Percentiles rank a stretch among this genome's conserved stretches.
Evolutionary conservation across 2,329 filamentous ascomycete species (phyloP).

Genomic region (Claviceps purpurea): DNA sequence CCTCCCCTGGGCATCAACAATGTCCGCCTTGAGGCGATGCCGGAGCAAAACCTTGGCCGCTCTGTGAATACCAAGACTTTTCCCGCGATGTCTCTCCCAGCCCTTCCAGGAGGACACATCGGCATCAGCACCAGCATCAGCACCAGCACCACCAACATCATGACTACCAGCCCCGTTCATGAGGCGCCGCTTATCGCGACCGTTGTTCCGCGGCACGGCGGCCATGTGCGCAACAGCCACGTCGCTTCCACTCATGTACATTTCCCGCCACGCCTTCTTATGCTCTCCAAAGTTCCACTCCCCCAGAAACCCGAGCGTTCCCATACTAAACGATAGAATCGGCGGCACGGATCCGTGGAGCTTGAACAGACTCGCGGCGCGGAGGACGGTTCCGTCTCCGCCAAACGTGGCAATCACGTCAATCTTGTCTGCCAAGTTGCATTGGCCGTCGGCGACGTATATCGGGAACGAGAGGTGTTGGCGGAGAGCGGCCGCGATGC

Average conservation of each 20-base stretch:
- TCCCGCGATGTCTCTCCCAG: slow-evolving; percentile 66
- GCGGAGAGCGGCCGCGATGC: slow-evolving; percentile 60
- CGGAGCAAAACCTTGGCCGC: slow-evolving; percentile 73
- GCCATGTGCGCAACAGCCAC: slow-evolving; percentile 32
- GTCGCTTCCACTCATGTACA: slow-evolving; percentile 64
- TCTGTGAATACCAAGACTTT: slow-evolving; percentile 63
- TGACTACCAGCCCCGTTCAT: background rate
- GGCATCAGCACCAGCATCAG: slow-evolving; percentile 3
- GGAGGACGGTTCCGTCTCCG: slow-evolving; percentile 47
- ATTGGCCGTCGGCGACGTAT: slow-evolving; percentile 40
- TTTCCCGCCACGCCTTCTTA: slow-evolving; percentile 82
- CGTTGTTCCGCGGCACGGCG: slow-evolving; percentile 19
- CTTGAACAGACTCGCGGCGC: slow-evolving; percentile 47
- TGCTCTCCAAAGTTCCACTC: slow-evolving; percentile 95
- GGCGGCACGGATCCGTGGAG: slow-evolving; percentile 72
- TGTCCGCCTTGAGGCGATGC: slow-evolving; percentile 72
- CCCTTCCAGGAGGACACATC: slow-evolving; percentile 16
- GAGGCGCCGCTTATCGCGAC: slow-evolving; percentile 6
- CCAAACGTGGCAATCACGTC: slow-evolving; percentile 85
- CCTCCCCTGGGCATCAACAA: slow-evolving; percentile 57
- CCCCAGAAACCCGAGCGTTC: slow-evolving; percentile 83
- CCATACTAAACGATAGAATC: slow-evolving; percentile 92
- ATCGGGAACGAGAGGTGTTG: slow-evolving; percentile 59
- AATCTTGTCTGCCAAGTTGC: slow-evolving; percentile 60
- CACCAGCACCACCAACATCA: slow-evolving; percentile 4